Percentiles rank a stretch among this genome's conserved stretches.
phyloP scores from a whole-genome alignment of 2,329 filamentous ascomycete genomes.

The Eurotiales sp. region DNA sequence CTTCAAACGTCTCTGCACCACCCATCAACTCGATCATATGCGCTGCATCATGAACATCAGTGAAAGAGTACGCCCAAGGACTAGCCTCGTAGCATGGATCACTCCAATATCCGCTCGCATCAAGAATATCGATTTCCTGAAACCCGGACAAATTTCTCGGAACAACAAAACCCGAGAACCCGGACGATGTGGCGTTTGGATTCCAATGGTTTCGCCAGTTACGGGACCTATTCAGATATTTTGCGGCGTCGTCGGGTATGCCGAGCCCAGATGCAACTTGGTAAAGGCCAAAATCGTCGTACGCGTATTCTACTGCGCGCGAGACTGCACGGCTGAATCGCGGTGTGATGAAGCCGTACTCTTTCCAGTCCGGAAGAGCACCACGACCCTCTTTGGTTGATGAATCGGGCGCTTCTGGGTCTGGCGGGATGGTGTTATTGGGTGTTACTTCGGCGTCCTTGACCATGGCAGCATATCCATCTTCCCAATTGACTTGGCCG shows the following conservation, averaged over 20 bases:
- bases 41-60: conserved; percentile 63
- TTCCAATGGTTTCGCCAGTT: conserved; percentile 70
- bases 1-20: conserved; percentile 38
- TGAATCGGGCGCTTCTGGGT: conserved; percentile 54
- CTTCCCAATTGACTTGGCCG: conserved; percentile 62
- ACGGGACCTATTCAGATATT: conserved; percentile 56
- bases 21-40: conserved; percentile 54
- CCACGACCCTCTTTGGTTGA: conserved; percentile 70
- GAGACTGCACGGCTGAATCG: conserved; percentile 69
- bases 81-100: conserved; percentile 70
- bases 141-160: conserved; percentile 64
- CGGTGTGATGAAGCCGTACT: conserved; percentile 65
- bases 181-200: conserved; percentile 54
- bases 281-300: conserved; percentile 69
- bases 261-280: conserved; percentile 59
- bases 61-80: conserved; percentile 71
- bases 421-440: conserved; percentile 58
- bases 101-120: conserved; percentile 59
- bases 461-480: conserved; percentile 66
- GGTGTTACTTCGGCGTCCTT: conserved; percentile 71
- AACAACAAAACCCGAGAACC: conserved; percentile 68
- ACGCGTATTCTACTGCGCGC: conserved; percentile 72
- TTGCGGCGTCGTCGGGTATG: conserved; percentile 52
- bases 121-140: conserved; percentile 65
- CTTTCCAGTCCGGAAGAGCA: conserved; percentile 68